Evolutionary conservation across 345 rosid species (phyloP).

Genomic region (Corymbia maculata): DNA sequence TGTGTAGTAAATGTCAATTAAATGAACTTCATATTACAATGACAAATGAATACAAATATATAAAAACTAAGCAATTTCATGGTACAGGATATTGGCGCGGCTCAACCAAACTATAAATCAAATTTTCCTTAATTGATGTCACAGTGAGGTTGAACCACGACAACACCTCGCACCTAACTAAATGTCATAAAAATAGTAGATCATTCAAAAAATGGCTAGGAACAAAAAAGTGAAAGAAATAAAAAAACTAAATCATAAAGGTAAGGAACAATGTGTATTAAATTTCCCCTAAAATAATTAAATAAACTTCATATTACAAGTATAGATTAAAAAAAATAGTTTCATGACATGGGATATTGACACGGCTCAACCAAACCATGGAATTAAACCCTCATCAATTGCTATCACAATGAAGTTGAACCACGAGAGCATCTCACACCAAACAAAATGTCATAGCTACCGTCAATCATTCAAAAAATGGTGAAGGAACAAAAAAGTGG

Average conservation of each 20-base stretch:
- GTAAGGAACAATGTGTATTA: not conserved
- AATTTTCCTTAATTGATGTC: not conserved
- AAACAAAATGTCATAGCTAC: too few species aligned
- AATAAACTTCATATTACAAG: not conserved
- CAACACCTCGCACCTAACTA: not conserved
- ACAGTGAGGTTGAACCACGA: not conserved
- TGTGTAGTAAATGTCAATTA: not conserved
- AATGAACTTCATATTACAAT: not conserved
- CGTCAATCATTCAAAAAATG: too few species aligned
- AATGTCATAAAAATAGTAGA: too few species aligned
- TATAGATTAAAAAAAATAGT: too few species aligned
- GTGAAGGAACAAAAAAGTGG: too few species aligned
- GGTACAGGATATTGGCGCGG: not conserved
- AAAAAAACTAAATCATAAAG: too few species aligned
- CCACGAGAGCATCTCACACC: too few species aligned
- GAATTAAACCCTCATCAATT: too few species aligned
- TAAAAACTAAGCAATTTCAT: not conserved
- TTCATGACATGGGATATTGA: not conserved
- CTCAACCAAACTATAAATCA: not conserved
- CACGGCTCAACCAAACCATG: too few species aligned
- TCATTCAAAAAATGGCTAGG: too few species aligned
- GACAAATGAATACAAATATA: not conserved
- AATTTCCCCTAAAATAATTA: not conserved
- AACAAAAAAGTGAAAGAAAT: too few species aligned
- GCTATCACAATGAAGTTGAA: too few species aligned